These are phyloP conservation scores for Limonium bicolor DNA, from an alignment of 148 eudicot species.

Conservation along the genomic window DNA sequence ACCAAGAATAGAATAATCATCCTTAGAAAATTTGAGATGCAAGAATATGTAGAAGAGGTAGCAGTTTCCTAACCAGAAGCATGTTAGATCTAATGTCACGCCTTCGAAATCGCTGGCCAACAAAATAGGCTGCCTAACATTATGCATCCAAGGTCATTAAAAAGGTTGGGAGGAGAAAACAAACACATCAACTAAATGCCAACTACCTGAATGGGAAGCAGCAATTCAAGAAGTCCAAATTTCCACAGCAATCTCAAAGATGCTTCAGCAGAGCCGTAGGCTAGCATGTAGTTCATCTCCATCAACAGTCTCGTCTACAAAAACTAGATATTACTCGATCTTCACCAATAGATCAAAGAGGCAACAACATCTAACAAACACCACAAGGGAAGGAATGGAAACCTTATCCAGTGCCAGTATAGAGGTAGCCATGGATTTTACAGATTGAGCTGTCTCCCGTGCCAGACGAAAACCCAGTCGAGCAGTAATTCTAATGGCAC, in stretches of 20 bases:
- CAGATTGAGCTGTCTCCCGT: slow-evolving; percentile 33
- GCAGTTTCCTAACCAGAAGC: slow-evolving; percentile 92
- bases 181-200: slow-evolving; percentile 2
- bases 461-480: slow-evolving; percentile 56
- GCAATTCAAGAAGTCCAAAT: slow-evolving; percentile 57
- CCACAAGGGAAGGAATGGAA: not conserved
- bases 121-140: slow-evolving; percentile 82
- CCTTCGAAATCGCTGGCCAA: slow-evolving; percentile 47
- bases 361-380: no score
- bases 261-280: slow-evolving; percentile 90
- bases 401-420: slow-evolving; percentile 70
- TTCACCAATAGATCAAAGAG: no score
- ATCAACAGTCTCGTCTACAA: slow-evolving; percentile 61
- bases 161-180: not conserved
- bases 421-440: slow-evolving; percentile 32
- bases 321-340: no score
- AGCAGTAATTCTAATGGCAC: slow-evolving; percentile 83
- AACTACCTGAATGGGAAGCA: slow-evolving; percentile 88
- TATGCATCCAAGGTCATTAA: slow-evolving; percentile 6
- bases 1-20: no score
- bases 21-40: no score
- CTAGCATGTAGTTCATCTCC: slow-evolving; percentile 95
- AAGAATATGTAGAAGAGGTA: no score
- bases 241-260: slow-evolving; percentile 81
- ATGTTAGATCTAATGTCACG: slow-evolving; percentile 65